Base-by-base conservation (phyloP, 2,329 filamentous ascomycete genomes). In the Dothideomycetes sp. region DNA sequence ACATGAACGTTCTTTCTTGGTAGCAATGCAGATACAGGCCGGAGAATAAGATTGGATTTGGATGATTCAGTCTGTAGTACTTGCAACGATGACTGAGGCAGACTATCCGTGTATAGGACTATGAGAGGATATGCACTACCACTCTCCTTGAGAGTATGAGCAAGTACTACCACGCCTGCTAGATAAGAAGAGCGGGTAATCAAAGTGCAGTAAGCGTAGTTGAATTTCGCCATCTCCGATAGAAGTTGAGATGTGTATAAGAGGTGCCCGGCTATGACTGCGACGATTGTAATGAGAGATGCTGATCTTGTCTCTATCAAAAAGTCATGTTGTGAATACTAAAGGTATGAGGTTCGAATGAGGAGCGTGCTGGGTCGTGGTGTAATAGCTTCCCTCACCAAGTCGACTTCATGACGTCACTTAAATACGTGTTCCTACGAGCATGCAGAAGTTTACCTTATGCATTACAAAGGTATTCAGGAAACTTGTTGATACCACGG, bases 171-270 rank as follows among this genome's bases (percentile, higher is more conserved):
- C 9, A 69, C 68, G 27, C 70, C 70, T 11, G 70, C 63, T 4
- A 74, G 60, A 48, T 73, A 73, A 15, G 63, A 67, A 4, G 64
- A 56, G n/a, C 64, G 60, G 1, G 69, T 73, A 22, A 73, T 61
- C 19, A 73, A 59, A 1, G 69, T 73, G 14, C 65, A 62, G 51
- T 69, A 73, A 3, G 65, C 65, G 38, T 59, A 52, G 18, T 43
- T 43, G 10, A 36, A 18, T 12, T 37, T 19, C 14, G 22, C 30
- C 39, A 41, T 41, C 34, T 37, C 34, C 34, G 34, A 31, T 12
- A 31, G 3, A 8, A 16, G 5, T 32, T 32, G 7, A n/a, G 15
- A n/a, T 32, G 15, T 5, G n/a, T 8, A 32, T 32, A 32, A 5
- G 30, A 16, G 30, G n/a, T 27, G 12, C 7, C 7, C 22, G 22